Evolutionary conservation across 2,329 filamentous ascomycete species (phyloP), one percentile per base, ranked within the genome.

Genomic region (Stachybotrys chartarum): DNA sequence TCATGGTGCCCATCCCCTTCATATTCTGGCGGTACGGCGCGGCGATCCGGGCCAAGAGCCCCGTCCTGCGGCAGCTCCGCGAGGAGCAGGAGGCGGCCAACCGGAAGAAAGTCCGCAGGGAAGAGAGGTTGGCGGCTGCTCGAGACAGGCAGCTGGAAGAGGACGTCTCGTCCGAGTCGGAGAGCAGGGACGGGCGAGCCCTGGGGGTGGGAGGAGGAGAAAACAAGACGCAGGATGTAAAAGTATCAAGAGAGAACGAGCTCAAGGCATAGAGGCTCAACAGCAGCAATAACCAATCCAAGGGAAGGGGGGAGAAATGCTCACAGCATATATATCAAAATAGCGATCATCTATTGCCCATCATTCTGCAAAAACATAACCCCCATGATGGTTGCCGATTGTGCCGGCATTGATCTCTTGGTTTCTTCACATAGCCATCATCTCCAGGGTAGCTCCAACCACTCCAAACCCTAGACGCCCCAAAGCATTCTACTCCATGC

Each of bases 1-100:
- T 77, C 1, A 81, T 91, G 63, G 86, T 94, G 16, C 90, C 91
- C 0, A 91, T 94, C 50, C 90, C 90, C 0, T 80, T 93, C 55
- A 76, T 90, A 1, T 94, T 95, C 64, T 94, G 90, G 69, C 74
- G 75, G 32, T 85, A 80, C 60, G 82, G 82, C 0, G 74, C 75
- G 42, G 68, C 66, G 55, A 84, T 85, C 53, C 72, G 82, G 3
- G 72, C 73, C 6, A 78, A 71, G 64, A 83, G 80, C 54, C 73
- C 72, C 0, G 66, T 81, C 14, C 74, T 80, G 52, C 66, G 68
- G n/a, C 68, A 70, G 55, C 66, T 79, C 60, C 68, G 71, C 6
- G 74, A 78, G 55, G 75, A 78, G n/a, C 68, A 75, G 56, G 74
- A 76, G 51, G 68, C 56, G 5, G 58, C 65, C 51, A 66, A 69